These are phyloP conservation scores for Fusarium odoratissimum DNA, from an alignment of 2,329 filamentous ascomycete species.

Conservation along the genomic window DNA sequence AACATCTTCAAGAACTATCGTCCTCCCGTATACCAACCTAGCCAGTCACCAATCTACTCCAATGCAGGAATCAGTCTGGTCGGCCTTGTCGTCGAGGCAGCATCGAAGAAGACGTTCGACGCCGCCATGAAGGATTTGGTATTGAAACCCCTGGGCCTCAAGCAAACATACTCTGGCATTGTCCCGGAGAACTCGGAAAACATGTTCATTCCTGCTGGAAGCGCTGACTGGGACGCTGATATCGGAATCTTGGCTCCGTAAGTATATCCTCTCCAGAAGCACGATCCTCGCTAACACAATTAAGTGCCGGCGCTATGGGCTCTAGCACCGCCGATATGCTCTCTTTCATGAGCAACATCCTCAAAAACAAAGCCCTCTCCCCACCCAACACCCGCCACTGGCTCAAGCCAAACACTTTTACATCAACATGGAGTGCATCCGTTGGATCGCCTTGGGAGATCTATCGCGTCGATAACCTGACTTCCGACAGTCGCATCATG, in stretches of 20 bases:
- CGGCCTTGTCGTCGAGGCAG: conserved; percentile 1
- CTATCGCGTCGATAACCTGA: conserved; percentile 8
- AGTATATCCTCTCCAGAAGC: rapidly evolving
- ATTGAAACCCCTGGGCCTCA: not conserved
- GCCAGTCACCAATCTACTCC: not conserved
- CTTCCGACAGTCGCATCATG: not conserved
- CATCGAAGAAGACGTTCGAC: not conserved
- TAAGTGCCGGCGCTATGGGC: conserved; percentile 1
- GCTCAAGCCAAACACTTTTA: conserved; percentile 1
- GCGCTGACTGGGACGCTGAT: not conserved
- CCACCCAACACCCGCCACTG: not conserved
- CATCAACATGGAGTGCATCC: not conserved
- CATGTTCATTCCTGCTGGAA: not conserved
- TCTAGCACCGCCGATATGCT: not conserved
- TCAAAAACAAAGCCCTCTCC: not conserved
- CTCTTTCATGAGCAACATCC: not conserved
- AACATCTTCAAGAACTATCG: not conserved
- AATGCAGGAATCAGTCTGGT: not conserved
- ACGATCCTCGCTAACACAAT: not conserved
- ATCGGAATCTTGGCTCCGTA: conserved; percentile 2
- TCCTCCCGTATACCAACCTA: not conserved
- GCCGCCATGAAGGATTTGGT: not conserved
- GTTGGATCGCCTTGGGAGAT: conserved; percentile 15
- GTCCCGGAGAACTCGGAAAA: rapidly evolving
- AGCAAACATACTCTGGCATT: not conserved